Percentiles rank a stretch among this genome's conserved stretches.
These are phyloP conservation scores for Primulina tabacum DNA, from an alignment of 257 asterid genomes.

Conservation along the genomic window DNA sequence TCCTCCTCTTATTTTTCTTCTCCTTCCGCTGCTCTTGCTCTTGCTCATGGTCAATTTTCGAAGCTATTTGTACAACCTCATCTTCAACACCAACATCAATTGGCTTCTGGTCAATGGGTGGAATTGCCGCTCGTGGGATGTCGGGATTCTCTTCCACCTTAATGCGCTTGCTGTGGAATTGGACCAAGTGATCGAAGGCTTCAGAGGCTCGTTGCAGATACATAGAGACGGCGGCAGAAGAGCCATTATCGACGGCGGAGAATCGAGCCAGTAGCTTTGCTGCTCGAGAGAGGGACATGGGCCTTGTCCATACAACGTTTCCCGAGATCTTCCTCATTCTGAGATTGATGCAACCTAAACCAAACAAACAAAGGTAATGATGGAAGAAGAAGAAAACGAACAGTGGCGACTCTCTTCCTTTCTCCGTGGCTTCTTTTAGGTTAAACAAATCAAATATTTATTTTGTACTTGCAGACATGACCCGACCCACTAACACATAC, in stretches of 20 bases:
- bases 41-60: slow-evolving; percentile 16
- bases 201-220: slow-evolving; percentile 48
- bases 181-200: slow-evolving; percentile 47
- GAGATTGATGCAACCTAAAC: no score
- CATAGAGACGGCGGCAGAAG: slow-evolving; percentile 44
- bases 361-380: no score
- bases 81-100: background rate
- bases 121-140: slow-evolving; percentile 9
- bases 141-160: background rate
- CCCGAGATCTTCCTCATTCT: slow-evolving; percentile 48
- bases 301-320: slow-evolving; percentile 32
- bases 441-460: no score
- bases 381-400: no score
- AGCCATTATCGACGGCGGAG: slow-evolving; percentile 45
- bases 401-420: no score
- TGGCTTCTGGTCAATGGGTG: background rate
- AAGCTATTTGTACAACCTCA: slow-evolving; percentile 12
- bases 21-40: slow-evolving; percentile 3
- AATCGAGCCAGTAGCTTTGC: slow-evolving; percentile 45
- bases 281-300: slow-evolving; percentile 47
- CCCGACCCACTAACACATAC: no score
- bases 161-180: slow-evolving; percentile 34
- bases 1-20: slow-evolving; percentile 38
- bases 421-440: no score
- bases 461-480: no score